Conservation (phyloP, 2,329 filamentous ascomycete species). For the Penicillium sp. region DNA sequence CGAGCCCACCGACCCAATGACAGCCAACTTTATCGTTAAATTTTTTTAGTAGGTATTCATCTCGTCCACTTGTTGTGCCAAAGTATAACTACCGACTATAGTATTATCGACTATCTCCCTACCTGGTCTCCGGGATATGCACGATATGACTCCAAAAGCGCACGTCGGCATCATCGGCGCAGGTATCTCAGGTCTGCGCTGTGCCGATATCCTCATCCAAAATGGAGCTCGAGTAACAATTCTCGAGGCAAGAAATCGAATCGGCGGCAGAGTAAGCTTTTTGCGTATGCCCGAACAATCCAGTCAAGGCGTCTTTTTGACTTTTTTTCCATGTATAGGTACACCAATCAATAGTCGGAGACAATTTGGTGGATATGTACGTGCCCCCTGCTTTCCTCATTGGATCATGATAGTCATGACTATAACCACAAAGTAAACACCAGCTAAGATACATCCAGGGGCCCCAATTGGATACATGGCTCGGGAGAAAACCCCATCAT, state of each 20-base stretch:
- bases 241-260: slow-evolving; percentile 55
- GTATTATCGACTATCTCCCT: background rate
- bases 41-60: background rate
- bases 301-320: background rate
- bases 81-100: too few species aligned
- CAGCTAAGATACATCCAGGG: slow-evolving; percentile 38
- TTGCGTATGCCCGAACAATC: background rate
- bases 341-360: slow-evolving; percentile 47
- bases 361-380: slow-evolving; percentile 56
- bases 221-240: slow-evolving; percentile 57
- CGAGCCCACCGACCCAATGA: slow-evolving; percentile 5
- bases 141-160: slow-evolving; percentile 39
- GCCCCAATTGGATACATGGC: slow-evolving; percentile 64
- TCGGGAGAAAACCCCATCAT: slow-evolving; percentile 58
- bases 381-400: slow-evolving; percentile 18
- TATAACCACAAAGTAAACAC: background rate
- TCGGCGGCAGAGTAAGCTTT: slow-evolving; percentile 54
- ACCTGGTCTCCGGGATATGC: too few species aligned
- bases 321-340: slow-evolving; percentile 38
- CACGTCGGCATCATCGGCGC: slow-evolving; percentile 59
- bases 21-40: background rate
- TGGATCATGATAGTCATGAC: background rate
- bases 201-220: slow-evolving; percentile 55
- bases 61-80: slow-evolving; percentile 7
- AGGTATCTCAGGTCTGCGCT: slow-evolving; percentile 57